Conservation (phyloP, 805 yeast species). For the Candida broadrunensis region DNA sequence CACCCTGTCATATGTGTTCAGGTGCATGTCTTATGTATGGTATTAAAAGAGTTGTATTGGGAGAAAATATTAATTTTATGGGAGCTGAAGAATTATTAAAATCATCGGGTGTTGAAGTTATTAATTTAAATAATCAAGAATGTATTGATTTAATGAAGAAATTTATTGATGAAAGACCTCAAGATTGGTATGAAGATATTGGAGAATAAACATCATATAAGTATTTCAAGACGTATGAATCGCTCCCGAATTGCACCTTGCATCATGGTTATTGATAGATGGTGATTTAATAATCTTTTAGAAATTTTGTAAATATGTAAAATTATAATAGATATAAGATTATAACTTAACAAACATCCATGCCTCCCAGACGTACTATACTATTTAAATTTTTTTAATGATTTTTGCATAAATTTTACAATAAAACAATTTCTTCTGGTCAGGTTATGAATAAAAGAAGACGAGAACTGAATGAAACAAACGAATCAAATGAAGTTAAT, state of each 20-base stretch:
- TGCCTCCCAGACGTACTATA: too few relatives aligned
- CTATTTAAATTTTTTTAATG: too few relatives aligned
- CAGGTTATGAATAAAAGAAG: constrained; percentile 5
- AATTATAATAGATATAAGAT: too few relatives aligned
- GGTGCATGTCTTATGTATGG: constrained; percentile 93
- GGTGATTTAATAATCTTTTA: too few relatives aligned
- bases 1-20: constrained; percentile 94
- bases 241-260: too few relatives aligned
- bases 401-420: too few relatives aligned
- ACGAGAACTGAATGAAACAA: constrained; percentile 2
- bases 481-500: neutral
- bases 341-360: too few relatives aligned
- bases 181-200: constrained; percentile 79
- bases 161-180: constrained; percentile 76
- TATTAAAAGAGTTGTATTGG: constrained; percentile 79
- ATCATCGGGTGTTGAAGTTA: constrained; percentile 68
- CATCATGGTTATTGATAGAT: too few relatives aligned
- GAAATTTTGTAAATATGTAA: too few relatives aligned
- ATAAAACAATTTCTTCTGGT: too few relatives aligned
- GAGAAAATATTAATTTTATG: constrained; percentile 78
- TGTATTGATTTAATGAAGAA: constrained; percentile 72
- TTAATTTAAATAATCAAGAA: constrained; percentile 54
- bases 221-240: too few relatives aligned
- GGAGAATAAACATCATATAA: too few relatives aligned
- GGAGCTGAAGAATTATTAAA: constrained; percentile 81